Evolutionary conservation across 352 stramenopile genomes (phyloP), one percentile per base, ranked within the genome.

Genomic region (Globisporangium middletonii): DNA sequence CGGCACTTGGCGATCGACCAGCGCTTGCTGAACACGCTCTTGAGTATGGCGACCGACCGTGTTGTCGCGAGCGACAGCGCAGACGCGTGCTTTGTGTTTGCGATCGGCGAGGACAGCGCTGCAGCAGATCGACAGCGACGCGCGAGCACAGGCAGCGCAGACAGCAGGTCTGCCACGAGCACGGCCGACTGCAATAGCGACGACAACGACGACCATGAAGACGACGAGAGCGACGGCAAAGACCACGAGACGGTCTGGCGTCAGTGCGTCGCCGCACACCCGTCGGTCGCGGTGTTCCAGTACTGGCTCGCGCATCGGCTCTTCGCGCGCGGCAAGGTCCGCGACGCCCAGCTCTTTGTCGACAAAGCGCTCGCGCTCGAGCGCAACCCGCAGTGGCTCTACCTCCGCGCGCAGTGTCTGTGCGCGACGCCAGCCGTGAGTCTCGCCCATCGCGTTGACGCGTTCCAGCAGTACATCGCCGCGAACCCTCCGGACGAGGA

Each of bases 311-410:
- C 43, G 5, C 43, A 23, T 4, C n/a, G 23, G 6, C 33, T 53
- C 27, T 41, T 33, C 42, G 45, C 51, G 2, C 4, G 11, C 33
- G 27, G 27, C 33, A 51, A 18, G 5, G 37, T 37, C 47, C 27
- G 16, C 26, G 53, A n/a, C n/a, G 53, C 53, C 13, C 6, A 44
- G 18, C 0, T 16, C 6, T 42, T 37, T 23, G 28, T 53, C 19
- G 43, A 52, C 28, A 44, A 52, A 7, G 53, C 53, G 8, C 43
- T 59, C 15, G 43, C 47, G 18, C 45, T 59, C 4, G 53, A 59
- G 53, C 27, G 9, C 3, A 50, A 59, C 47, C 43, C 53, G 19
- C 45, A 46, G 43, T 59, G 53, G 53, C 23, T 59, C 19, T 59
- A 59, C 26, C 33, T 53, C 9, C 53, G 28, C 27, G 53, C 53